Conservation (phyloP, 108 stramenopile genomes). For the Hondaea fermentalgiana region DNA sequence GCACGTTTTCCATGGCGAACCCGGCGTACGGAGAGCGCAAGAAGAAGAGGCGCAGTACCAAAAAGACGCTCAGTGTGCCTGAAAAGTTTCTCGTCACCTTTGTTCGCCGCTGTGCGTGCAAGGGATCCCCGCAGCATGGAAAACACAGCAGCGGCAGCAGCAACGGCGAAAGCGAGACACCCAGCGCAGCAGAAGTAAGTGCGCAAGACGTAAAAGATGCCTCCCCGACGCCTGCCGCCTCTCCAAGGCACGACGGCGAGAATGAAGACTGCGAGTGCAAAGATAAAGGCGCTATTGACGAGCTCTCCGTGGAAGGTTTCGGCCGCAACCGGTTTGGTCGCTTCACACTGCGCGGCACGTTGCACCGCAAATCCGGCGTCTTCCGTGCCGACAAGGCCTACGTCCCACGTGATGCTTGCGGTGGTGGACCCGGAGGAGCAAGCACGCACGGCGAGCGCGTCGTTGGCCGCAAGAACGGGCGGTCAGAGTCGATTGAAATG, state of each 20-base stretch:
- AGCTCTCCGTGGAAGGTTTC: not conserved
- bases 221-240: no score
- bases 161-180: no score
- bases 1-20: not conserved
- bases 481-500: not conserved
- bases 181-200: no score
- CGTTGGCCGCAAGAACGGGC: not conserved
- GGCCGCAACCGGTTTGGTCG: constrained; percentile 3
- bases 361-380: not conserved
- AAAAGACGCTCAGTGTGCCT: not conserved
- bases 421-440: not conserved
- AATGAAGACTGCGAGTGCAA: not conserved
- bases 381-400: not conserved
- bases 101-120: not conserved
- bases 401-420: not conserved
- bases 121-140: not conserved
- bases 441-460: not conserved
- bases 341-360: not conserved
- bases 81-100: constrained; percentile 1
- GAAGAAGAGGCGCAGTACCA: not conserved
- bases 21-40: not conserved
- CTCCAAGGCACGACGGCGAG: no score
- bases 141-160: not conserved
- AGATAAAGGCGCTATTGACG: not conserved
- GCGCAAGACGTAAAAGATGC: no score